These are phyloP conservation scores for Hypoxylon sp. DNA, from an alignment of 2,329 filamentous ascomycete genomes.

Conservation along the genomic window DNA sequence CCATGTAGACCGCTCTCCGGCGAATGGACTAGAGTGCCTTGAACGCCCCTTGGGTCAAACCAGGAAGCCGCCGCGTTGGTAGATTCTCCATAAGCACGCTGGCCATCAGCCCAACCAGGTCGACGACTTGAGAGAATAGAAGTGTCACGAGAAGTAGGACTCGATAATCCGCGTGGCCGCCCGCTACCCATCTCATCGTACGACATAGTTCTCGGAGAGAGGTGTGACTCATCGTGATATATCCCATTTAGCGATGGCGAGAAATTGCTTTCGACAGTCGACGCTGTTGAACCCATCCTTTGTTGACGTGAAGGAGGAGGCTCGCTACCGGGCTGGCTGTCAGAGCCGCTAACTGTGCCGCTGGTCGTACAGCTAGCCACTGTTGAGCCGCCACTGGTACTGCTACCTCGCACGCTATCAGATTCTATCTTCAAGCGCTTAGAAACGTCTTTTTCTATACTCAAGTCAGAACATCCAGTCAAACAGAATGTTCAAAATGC, in stretches of 20 bases:
- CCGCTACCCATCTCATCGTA: constrained; percentile 52
- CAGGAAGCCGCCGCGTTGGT: constrained; percentile 37
- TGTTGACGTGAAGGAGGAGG: constrained; percentile 62
- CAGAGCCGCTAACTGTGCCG: constrained; percentile 62
- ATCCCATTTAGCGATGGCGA: constrained; percentile 55
- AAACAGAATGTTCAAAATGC: constrained; percentile 1
- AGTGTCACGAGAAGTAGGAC: constrained; percentile 50
- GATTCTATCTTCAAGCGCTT: constrained; percentile 65
- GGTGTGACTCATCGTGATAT: constrained; percentile 58
- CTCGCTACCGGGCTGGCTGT: constrained; percentile 63
- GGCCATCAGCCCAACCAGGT: constrained; percentile 44
- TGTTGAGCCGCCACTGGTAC: constrained; percentile 58
- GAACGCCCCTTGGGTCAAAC: constrained; percentile 46
- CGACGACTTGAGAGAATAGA: constrained; percentile 39
- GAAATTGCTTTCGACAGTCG: constrained; percentile 61
- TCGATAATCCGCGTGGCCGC: constrained; percentile 49
- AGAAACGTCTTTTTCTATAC: constrained; percentile 61
- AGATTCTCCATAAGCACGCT: constrained; percentile 40
- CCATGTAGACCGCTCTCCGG: constrained; percentile 45
- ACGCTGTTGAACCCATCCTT: constrained; percentile 63
- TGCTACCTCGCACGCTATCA: constrained; percentile 55
- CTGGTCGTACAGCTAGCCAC: constrained; percentile 56
- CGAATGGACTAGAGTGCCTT: constrained; percentile 43
- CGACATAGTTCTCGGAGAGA: constrained; percentile 58
- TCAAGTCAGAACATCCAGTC: constrained; percentile 42